A percentile compares a stretch with the other conserved stretches of the same genome.
Conservation (phyloP, 768 basidiomycete species). For the Trametes elegans region DNA sequence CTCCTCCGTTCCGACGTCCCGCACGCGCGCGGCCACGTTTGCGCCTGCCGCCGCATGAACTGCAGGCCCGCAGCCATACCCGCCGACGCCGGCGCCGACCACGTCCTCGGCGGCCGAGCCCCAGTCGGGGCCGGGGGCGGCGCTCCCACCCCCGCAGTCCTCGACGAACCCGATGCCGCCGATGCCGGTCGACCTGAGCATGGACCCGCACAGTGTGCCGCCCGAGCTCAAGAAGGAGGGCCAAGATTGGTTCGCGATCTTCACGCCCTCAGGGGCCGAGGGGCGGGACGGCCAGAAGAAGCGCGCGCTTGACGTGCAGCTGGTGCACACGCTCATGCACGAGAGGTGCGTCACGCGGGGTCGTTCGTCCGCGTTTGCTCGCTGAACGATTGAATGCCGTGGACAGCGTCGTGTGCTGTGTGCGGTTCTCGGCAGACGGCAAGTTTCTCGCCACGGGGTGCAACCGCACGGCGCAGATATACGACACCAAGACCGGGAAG, state of each 20-base stretch:
- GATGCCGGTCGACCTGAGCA: conserved; percentile 21
- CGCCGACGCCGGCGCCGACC: conserved; percentile 25
- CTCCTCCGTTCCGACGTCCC: no score
- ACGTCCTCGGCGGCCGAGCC: conserved; percentile 31
- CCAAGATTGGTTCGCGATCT: conserved; percentile 85
- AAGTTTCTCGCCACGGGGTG: conserved; percentile 93
- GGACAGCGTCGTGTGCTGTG: conserved; percentile 79
- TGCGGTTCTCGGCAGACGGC: conserved; percentile 92
- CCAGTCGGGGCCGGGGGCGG: conserved; percentile 24
- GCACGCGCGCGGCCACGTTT: no score
- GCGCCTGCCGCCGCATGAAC: not conserved
- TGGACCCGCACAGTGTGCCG: conserved; percentile 45
- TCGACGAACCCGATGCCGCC: conserved; percentile 6
- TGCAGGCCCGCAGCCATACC: conserved; percentile 21
- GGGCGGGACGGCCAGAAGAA: conserved; percentile 37
- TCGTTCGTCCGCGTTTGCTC: no score
- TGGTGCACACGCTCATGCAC: conserved; percentile 87
- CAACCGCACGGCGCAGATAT: conserved; percentile 94
- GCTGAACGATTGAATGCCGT: no score
- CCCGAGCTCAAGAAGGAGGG: conserved; percentile 71
- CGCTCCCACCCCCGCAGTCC: conserved; percentile 12
- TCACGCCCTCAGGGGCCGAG: conserved; percentile 49
- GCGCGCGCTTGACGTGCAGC: conserved; percentile 69
- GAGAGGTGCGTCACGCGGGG: conserved; percentile 59
- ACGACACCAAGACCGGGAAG: conserved; percentile 81